Evolutionary conservation across 371 early-diverging fungal species (phyloP).

Genomic region (Mortierella sp.): DNA sequence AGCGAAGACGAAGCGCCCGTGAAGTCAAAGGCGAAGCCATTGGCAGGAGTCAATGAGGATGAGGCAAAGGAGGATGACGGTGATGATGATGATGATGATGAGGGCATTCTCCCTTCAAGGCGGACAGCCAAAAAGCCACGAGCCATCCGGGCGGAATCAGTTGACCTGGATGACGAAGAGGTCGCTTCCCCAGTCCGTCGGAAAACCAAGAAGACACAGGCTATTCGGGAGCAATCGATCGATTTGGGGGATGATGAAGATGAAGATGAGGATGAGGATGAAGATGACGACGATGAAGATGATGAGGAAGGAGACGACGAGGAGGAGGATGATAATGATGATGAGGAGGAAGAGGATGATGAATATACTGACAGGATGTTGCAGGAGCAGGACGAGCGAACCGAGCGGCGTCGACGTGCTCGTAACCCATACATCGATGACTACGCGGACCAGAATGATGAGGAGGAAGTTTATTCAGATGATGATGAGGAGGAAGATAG

Average conservation of each 20-base stretch:
- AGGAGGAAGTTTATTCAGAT: slow-evolving; percentile 32
- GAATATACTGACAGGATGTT: slow-evolving; percentile 26
- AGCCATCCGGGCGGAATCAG: neutral
- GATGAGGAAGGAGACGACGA: slow-evolving; percentile 9
- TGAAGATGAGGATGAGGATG: neutral
- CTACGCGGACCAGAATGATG: slow-evolving; percentile 25
- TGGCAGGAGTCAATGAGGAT: slow-evolving; percentile 9
- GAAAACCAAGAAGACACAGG: neutral
- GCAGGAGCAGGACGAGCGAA: slow-evolving; percentile 34
- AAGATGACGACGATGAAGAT: neutral
- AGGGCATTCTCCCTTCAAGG: neutral
- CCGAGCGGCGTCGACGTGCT: slow-evolving; percentile 23
- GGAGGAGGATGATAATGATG: slow-evolving; percentile 8
- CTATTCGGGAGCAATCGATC: too few relatives aligned
- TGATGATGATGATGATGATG: slow-evolving; percentile 10
- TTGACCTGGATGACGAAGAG: neutral
- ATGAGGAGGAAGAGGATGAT: slow-evolving; percentile 34
- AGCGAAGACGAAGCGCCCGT: slow-evolving; percentile 7
- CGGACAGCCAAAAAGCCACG: neutral
- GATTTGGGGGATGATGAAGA: neutral
- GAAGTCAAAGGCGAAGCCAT: neutral
- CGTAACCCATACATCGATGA: slow-evolving; percentile 53
- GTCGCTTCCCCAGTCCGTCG: neutral
- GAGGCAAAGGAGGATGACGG: slow-evolving; percentile 18
- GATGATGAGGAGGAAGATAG: slow-evolving; percentile 33